A percentile compares a stretch with the other conserved stretches of the same genome.
Conservation (phyloP, 228 moss, liverwort and hornwort species). For the Sphagnum magellanicum region DNA sequence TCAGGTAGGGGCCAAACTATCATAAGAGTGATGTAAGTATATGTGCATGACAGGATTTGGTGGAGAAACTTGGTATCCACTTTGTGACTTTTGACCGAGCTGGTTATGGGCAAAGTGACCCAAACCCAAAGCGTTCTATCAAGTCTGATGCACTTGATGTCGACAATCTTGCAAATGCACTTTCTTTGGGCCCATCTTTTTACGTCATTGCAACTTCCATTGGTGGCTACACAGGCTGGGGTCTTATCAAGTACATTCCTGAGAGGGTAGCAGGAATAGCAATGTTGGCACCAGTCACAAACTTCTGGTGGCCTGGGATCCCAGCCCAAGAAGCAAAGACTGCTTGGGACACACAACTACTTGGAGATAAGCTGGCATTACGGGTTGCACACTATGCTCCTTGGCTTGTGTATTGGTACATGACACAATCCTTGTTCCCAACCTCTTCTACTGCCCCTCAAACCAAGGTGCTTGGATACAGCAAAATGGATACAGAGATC, state of each 20-base stretch:
- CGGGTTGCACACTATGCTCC: constrained; percentile 68
- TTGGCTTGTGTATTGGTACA: constrained; percentile 68
- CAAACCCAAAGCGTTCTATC: constrained; percentile 56
- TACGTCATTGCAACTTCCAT: constrained; percentile 66
- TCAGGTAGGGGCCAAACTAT: no score
- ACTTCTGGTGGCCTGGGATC: constrained; percentile 90
- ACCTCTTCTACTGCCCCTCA: constrained; percentile 34
- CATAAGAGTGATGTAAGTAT: no score
- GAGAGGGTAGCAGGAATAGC: constrained; percentile 83
- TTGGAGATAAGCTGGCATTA: constrained; percentile 67
- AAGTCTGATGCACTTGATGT: constrained; percentile 79
- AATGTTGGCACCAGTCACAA: constrained; percentile 68
- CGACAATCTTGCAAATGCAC: constrained; percentile 72
- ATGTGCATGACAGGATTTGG: constrained; percentile 52
- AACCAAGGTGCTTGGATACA: constrained; percentile 18
- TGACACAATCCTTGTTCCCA: constrained; percentile 73
- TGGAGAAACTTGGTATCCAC: constrained; percentile 58
- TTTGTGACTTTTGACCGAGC: constrained; percentile 79
- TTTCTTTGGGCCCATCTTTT: constrained; percentile 68
- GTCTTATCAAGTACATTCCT: constrained; percentile 69
- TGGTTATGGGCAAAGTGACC: constrained; percentile 92
- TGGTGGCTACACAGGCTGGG: constrained; percentile 68
- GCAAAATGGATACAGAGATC: constrained; percentile 39
- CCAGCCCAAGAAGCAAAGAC: constrained; percentile 36
- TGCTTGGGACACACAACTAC: constrained; percentile 45